A percentile compares a stretch with the other conserved stretches of the same genome.
phyloP scores from a whole-genome alignment of 169 alveolate species.

The Plasmodium yoelii region DNA sequence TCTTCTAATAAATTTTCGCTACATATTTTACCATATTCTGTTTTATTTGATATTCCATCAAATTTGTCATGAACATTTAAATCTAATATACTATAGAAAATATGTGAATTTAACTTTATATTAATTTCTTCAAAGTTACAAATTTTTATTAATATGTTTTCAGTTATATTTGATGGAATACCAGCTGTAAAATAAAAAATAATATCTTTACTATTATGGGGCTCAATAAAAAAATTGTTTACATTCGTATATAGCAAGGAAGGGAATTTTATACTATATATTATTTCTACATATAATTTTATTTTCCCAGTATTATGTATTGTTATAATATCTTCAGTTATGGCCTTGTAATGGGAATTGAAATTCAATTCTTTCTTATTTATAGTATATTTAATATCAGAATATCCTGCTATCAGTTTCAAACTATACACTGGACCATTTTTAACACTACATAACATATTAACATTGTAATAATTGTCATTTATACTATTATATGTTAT shows the following conservation, averaged over 20 bases:
- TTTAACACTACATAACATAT: slow-evolving; percentile 46
- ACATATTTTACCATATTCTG: neutral
- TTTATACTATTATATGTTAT: slow-evolving; percentile 64
- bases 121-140: slow-evolving; percentile 72
- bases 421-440: slow-evolving; percentile 57
- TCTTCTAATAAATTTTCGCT: slow-evolving; percentile 4
- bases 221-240: slow-evolving; percentile 66
- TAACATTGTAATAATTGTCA: slow-evolving; percentile 55
- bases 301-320: slow-evolving; percentile 67
- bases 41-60: neutral
- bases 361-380: slow-evolving; percentile 37
- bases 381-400: slow-evolving; percentile 56
- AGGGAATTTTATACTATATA: slow-evolving; percentile 61
- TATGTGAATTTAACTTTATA: slow-evolving; percentile 19
- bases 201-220: slow-evolving; percentile 61
- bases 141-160: slow-evolving; percentile 44
- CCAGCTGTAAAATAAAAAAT: slow-evolving; percentile 68
- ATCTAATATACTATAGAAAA: slow-evolving; percentile 26
- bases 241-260: slow-evolving; percentile 62
- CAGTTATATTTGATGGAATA: slow-evolving; percentile 28
- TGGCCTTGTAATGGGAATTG: slow-evolving; percentile 41
- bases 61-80: slow-evolving; percentile 6
- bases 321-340: slow-evolving; percentile 61
- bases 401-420: slow-evolving; percentile 66
- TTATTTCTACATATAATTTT: slow-evolving; percentile 47